Percentiles rank a stretch among this genome's conserved stretches.
phyloP scores from a whole-genome alignment of 495 filamentous ascomycete species.

The Lindgomyces ingoldianus region DNA sequence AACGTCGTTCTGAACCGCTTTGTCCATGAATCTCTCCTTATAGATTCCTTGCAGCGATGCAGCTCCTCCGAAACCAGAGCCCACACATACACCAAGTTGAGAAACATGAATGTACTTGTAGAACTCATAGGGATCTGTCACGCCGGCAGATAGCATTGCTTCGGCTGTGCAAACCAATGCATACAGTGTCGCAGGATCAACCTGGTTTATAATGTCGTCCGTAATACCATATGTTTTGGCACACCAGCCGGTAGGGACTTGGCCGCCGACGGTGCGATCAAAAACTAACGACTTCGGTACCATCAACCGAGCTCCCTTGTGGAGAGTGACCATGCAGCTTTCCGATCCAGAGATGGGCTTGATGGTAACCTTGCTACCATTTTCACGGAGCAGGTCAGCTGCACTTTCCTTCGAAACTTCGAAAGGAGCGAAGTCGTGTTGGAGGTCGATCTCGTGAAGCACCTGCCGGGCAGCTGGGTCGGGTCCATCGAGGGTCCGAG shows the following conservation, averaged over 20 bases:
- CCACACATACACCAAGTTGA: constrained; percentile 96
- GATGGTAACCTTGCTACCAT: constrained; percentile 95
- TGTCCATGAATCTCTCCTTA: constrained; percentile 94
- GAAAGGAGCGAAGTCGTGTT: constrained; percentile 95
- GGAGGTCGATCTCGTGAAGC: constrained; percentile 93
- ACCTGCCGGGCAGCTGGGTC: constrained; percentile 98
- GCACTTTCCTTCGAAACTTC: constrained; percentile 96
- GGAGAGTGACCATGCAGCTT: constrained; percentile 88
- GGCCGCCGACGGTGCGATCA: constrained; percentile 94
- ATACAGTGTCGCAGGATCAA: constrained; percentile 93
- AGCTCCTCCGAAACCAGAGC: constrained; percentile 95
- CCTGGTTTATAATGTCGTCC: constrained; percentile 95
- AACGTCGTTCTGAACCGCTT: constrained; percentile 98
- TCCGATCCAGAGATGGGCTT: constrained; percentile 94
- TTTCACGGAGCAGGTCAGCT: constrained; percentile 93
- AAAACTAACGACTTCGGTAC: constrained; percentile 97
- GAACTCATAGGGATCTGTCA: constrained; percentile 98
- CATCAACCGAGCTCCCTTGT: constrained; percentile 89
- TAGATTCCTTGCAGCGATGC: constrained; percentile 94
- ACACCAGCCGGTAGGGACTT: constrained; percentile 96
- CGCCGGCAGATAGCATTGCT: constrained; percentile 84
- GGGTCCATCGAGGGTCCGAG: constrained; percentile 94
- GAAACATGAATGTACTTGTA: constrained; percentile 99
- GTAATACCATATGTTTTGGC: constrained; percentile 92
- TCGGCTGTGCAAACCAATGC: constrained; percentile 93